A percentile compares a stretch with the other conserved stretches of the same genome.
These are phyloP conservation scores for Ramularia collo-cygni DNA, from an alignment of 2,329 filamentous ascomycete species.

Conservation along the genomic window DNA sequence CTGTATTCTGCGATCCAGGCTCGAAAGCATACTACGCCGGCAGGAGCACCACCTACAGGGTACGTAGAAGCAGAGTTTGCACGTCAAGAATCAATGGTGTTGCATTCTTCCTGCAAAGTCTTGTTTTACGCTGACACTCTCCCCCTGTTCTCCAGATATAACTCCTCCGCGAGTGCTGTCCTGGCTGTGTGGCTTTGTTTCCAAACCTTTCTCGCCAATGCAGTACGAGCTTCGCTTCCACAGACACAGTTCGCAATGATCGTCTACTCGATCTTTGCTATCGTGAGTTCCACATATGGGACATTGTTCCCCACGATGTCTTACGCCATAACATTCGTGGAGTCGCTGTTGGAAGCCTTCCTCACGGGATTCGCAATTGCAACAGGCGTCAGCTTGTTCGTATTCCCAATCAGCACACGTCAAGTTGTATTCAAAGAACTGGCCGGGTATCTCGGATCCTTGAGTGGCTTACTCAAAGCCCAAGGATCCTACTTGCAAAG, in stretches of 20 bases:
- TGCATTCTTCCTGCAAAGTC: no score
- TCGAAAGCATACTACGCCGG: slow-evolving; percentile 48
- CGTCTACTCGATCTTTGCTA: slow-evolving; percentile 61
- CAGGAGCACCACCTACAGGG: slow-evolving; percentile 21
- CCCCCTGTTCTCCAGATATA: slow-evolving; percentile 56
- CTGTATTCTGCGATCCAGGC: slow-evolving; percentile 61
- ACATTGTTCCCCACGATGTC: slow-evolving; percentile 52
- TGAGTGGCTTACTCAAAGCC: slow-evolving; percentile 49
- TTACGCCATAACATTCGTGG: slow-evolving; percentile 48
- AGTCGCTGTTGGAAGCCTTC: slow-evolving; percentile 53
- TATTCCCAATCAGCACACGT: slow-evolving; percentile 61
- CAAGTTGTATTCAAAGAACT: slow-evolving; percentile 59
- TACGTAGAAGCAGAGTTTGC: no score
- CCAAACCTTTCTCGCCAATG: slow-evolving; percentile 61
- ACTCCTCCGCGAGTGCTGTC: slow-evolving; percentile 65
- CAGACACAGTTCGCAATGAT: slow-evolving; percentile 63
- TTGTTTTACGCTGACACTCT: no score
- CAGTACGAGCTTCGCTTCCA: slow-evolving; percentile 58
- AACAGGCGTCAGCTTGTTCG: slow-evolving; percentile 55
- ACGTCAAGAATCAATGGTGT: no score
- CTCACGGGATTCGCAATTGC: slow-evolving; percentile 59
- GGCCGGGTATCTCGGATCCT: slow-evolving; percentile 50
- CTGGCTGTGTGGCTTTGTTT: slow-evolving; percentile 65
- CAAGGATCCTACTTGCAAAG: slow-evolving; percentile 59
- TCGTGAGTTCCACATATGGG: slow-evolving; percentile 57